Evolutionary conservation across 805 yeast species (phyloP), one percentile per base, ranked within the genome.

Genomic region (Kregervanrija pseudodelftensis): DNA sequence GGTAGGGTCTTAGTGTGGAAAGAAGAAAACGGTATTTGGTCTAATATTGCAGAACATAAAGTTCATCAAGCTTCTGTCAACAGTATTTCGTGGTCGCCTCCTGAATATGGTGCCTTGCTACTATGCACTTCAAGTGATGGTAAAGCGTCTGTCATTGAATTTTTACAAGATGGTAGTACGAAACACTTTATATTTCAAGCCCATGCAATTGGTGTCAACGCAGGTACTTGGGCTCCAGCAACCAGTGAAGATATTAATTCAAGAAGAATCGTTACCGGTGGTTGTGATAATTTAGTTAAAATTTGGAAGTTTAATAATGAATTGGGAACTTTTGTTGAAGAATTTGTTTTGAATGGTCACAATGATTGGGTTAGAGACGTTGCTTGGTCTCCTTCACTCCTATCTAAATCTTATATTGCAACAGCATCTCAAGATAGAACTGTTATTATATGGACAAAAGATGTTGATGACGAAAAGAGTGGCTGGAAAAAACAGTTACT

Each of bases 351-450:
- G 44, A 82, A 80, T 51, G 99, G 97, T 36, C 99, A 93, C 65
- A 73, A 86, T 13, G 99, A 93, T 65, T 93, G 99, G 99, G 97
- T 93, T 32, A 82, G 99, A 66, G 99, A 93, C 63, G 97, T 91
- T 49, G 88, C 95, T 4, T 93, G 99, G 99, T 88, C 96, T 15
- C 96, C 98, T 40, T 81, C 95, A 2, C 80, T 87, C 40, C 74
- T 93, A 50, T 76, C 87, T 39, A 83, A 86, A 55, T 81, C 95
- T 11, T 91, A 89, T 63, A 85, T 93, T 56, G 99, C 98, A 11
- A 81, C 95, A 33, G 97, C 96, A 9, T 90, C 98, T 16, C 98
- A 93, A 68, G 99, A 93, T 66, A 82, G 87, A 63, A 85, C 95
- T 0, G 97, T 95, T 42, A 72, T 90, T 49, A 85, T 93, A 61